Percentiles rank a stretch among this genome's conserved stretches.
These are phyloP conservation scores for Ustilago hordei DNA, from an alignment of 1,284 basidiomycete species.

Conservation along the genomic window DNA sequence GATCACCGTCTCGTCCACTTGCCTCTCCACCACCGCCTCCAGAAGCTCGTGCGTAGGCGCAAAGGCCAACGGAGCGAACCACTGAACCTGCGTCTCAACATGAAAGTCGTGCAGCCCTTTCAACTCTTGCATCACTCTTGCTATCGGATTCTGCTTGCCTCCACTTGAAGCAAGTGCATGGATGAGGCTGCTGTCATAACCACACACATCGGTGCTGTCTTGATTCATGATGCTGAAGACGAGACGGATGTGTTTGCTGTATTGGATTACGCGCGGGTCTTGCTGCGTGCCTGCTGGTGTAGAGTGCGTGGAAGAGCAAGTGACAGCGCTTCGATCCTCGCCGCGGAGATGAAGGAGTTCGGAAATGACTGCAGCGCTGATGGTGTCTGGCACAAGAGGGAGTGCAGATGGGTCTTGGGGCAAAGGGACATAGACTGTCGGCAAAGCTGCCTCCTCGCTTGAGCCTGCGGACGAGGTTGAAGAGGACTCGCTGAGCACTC, in stretches of 20 bases:
- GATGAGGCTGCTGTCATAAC: constrained; percentile 35
- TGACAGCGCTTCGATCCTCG: constrained; percentile 7
- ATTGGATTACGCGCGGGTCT: constrained; percentile 58
- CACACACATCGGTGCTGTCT: constrained; percentile 43
- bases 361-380: constrained; percentile 38
- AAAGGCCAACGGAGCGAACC: constrained; percentile 89
- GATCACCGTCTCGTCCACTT: constrained; percentile 24
- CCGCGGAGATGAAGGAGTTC: constrained; percentile 31
- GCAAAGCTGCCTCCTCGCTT: neutral
- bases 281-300: constrained; percentile 26
- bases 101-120: constrained; percentile 83
- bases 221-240: constrained; percentile 66
- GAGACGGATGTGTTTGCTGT: constrained; percentile 58
- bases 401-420: constrained; percentile 3
- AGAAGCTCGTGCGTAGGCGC: constrained; percentile 74
- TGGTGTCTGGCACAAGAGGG: constrained; percentile 30
- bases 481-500: constrained; percentile 3
- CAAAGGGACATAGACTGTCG: constrained; percentile 13
- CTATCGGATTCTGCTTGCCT: constrained; percentile 23
- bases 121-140: constrained; percentile 28
- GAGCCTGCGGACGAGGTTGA: neutral
- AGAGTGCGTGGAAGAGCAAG: neutral
- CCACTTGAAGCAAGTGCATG: constrained; percentile 18
- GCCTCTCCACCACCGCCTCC: constrained; percentile 48
- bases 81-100: constrained; percentile 92